Conservation (phyloP, 768 basidiomycete genomes). For the Lactarius vividus region DNA sequence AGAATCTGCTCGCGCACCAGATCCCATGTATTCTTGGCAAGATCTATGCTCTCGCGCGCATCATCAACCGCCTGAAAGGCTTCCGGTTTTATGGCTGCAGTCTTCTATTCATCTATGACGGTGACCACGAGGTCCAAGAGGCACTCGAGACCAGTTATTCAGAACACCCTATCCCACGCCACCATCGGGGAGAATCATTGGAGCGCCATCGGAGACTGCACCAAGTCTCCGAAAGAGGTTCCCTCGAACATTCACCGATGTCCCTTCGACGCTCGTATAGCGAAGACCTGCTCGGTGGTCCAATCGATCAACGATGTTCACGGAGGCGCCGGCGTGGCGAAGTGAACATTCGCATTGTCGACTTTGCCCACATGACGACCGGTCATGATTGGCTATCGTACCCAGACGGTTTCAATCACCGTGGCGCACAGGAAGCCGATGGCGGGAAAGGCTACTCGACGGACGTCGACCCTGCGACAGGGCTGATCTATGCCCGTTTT, state of each 20-base stretch:
- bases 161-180: conserved; percentile 63
- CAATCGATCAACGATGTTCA: conserved; percentile 58
- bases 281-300: conserved; percentile 72
- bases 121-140: conserved; percentile 85
- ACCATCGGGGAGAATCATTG: conserved; percentile 75
- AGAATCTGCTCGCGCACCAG: conserved; percentile 81
- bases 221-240: conserved; percentile 13
- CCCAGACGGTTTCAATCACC: conserved; percentile 45
- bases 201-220: conserved; percentile 45
- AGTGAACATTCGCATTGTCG: conserved; percentile 93
- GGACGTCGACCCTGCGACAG: conserved; percentile 77
- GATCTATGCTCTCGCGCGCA: conserved; percentile 89
- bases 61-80: conserved; percentile 86
- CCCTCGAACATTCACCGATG: conserved; percentile 7
- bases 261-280: conserved; percentile 71
- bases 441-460: conserved; percentile 75
- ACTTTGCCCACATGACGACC: conserved; percentile 98
- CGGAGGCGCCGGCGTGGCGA: conserved; percentile 83
- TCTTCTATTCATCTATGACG: conserved; percentile 95
- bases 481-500: conserved; percentile 86
- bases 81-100: conserved; percentile 99
- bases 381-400: conserved; percentile 84
- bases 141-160: conserved; percentile 56
- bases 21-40: conserved; percentile 90
- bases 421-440: conserved; percentile 44